Percentiles rank a stretch among this genome's conserved stretches.
Conservation (phyloP, 495 filamentous ascomycete species). For the Neurospora sp. region DNA sequence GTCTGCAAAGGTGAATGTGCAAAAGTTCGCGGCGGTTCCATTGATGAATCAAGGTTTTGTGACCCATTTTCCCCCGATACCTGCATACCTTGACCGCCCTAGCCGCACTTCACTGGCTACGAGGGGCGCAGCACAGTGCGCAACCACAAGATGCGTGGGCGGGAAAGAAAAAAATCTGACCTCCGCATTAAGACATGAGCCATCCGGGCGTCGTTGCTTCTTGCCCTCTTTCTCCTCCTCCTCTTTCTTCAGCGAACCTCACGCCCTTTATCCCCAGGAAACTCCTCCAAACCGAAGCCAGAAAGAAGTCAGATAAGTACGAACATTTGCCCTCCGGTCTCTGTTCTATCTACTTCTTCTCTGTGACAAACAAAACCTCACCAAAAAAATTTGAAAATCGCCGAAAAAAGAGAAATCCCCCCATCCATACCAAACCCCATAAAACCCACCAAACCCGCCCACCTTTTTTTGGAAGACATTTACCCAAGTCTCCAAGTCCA, state of each 20-base stretch:
- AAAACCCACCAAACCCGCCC: slow-evolving; percentile 14
- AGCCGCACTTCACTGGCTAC: not conserved
- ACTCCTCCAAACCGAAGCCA: slow-evolving; percentile 16
- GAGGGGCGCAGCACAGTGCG: not conserved
- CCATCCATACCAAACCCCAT: slow-evolving; percentile 19
- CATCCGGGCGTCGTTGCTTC: slow-evolving; percentile 4
- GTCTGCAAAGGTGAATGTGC: not conserved
- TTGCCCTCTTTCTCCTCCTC: slow-evolving; percentile 17
- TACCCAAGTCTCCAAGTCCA: slow-evolving; percentile 8
- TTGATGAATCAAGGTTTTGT: not conserved
- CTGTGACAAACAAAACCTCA: slow-evolving; percentile 25
- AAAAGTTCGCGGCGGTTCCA: not conserved
- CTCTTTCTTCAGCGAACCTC: slow-evolving; percentile 16
- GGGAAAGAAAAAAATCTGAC: slow-evolving; percentile 22
- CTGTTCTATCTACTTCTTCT: slow-evolving; percentile 25
- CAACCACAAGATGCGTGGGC: not conserved
- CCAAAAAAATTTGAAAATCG: slow-evolving; percentile 42
- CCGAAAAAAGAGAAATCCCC: slow-evolving; percentile 12
- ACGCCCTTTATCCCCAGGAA: slow-evolving; percentile 22
- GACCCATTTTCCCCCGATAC: not conserved
- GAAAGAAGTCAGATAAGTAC: slow-evolving; percentile 27
- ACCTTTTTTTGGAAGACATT: slow-evolving; percentile 12
- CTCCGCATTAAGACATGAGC: slow-evolving; percentile 10
- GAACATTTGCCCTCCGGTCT: slow-evolving; percentile 19
- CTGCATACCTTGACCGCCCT: not conserved